phyloP scores from a whole-genome alignment of 2,329 filamentous ascomycete species.

The Byssothecium circinans region DNA sequence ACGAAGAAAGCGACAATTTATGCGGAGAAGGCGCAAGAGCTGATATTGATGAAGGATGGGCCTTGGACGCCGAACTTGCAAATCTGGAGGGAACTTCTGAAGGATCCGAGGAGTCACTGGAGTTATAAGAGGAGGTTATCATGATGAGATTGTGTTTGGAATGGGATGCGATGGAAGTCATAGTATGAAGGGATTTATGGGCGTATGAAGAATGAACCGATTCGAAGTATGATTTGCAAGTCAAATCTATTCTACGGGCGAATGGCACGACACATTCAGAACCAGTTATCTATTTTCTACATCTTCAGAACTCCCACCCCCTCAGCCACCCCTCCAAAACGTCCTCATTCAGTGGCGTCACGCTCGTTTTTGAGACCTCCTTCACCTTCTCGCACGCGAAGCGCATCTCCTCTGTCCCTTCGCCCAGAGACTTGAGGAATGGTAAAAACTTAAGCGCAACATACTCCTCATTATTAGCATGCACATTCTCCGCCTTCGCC shows the following conservation, averaged over 20 bases:
- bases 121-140: slow-evolving; percentile 20
- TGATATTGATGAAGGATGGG: slow-evolving; percentile 44
- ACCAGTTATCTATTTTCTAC: neutral
- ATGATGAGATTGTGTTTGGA: neutral
- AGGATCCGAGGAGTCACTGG: slow-evolving; percentile 38
- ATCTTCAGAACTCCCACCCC: slow-evolving; percentile 6
- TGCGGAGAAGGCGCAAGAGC: slow-evolving; percentile 35
- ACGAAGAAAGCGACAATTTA: slow-evolving; percentile 30
- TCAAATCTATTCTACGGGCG: too few relatives aligned
- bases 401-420: slow-evolving; percentile 7
- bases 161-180: too few relatives aligned
- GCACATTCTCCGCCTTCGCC: neutral
- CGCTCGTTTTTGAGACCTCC: slow-evolving; percentile 1
- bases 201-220: too few relatives aligned
- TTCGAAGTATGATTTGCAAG: too few relatives aligned
- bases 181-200: too few relatives aligned
- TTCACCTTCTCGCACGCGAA: neutral
- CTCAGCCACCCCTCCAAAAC: slow-evolving; percentile 9
- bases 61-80: slow-evolving; percentile 30
- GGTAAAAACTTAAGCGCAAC: slow-evolving; percentile 5
- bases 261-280: too few relatives aligned
- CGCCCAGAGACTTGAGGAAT: slow-evolving; percentile 8
- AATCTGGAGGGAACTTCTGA: slow-evolving; percentile 36
- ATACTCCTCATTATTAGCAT: neutral
- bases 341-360: slow-evolving; percentile 2